These are phyloP conservation scores for Pestalotiopsis sp. DNA, from an alignment of 2,329 filamentous ascomycete genomes.

Conservation along the genomic window DNA sequence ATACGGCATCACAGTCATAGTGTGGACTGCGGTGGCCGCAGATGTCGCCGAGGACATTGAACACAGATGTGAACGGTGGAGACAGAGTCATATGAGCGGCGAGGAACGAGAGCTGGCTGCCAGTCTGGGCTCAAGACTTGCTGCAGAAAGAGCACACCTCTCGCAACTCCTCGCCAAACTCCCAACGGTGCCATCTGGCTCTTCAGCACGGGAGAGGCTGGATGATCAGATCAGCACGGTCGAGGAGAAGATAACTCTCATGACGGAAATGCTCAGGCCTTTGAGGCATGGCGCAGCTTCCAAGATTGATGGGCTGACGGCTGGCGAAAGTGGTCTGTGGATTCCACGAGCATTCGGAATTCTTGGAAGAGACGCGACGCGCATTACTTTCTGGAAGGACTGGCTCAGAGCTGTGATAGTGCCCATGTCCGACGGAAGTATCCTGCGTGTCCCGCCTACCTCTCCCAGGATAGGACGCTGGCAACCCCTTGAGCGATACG, in stretches of 20 bases:
- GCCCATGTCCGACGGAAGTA: slow-evolving; percentile 87
- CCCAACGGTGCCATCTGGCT: slow-evolving; percentile 78
- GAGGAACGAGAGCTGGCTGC: slow-evolving; percentile 90
- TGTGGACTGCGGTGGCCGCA: slow-evolving; percentile 87
- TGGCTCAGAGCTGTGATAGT: slow-evolving; percentile 94
- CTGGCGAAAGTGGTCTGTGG: slow-evolving; percentile 95
- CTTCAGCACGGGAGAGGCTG: slow-evolving; percentile 76
- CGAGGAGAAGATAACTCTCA: slow-evolving; percentile 94
- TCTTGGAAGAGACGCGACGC: slow-evolving; percentile 77
- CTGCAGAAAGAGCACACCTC: slow-evolving; percentile 83
- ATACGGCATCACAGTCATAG: slow-evolving; percentile 86
- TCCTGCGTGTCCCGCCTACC: slow-evolving; percentile 81
- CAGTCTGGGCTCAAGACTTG: slow-evolving; percentile 86
- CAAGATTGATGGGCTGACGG: slow-evolving; percentile 94
- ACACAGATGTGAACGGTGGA: slow-evolving; percentile 80
- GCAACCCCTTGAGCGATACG: slow-evolving; percentile 95
- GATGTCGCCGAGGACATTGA: slow-evolving; percentile 84
- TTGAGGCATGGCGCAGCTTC: slow-evolving; percentile 92
- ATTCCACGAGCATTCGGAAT: slow-evolving; percentile 92
- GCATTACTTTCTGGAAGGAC: slow-evolving; percentile 97
- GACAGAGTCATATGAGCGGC: slow-evolving; percentile 83
- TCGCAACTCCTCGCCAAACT: slow-evolving; percentile 85
- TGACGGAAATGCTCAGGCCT: slow-evolving; percentile 93
- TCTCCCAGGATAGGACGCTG: slow-evolving; percentile 91
- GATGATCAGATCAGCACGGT: slow-evolving; percentile 95